These are phyloP conservation scores for Kazachstania viticola DNA, from an alignment of 805 yeast species.

Conservation along the genomic window DNA sequence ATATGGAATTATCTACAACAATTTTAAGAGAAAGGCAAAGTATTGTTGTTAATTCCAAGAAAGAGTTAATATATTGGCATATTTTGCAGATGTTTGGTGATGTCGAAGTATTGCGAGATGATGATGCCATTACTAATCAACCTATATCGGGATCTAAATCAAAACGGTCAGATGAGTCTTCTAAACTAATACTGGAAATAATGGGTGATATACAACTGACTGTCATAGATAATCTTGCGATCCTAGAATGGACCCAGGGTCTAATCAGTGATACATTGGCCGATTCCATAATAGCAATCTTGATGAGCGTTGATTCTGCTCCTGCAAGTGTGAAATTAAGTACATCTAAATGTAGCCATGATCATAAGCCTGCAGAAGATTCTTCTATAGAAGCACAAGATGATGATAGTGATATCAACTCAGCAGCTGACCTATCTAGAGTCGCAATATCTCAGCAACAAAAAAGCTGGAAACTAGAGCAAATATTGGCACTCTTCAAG, in stretches of 20 bases:
- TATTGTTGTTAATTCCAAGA: slow-evolving; percentile 66
- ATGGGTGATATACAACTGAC: slow-evolving; percentile 53
- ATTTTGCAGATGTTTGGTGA: slow-evolving; percentile 91
- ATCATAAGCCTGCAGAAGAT: slow-evolving; percentile 19
- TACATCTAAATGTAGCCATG: slow-evolving; percentile 44
- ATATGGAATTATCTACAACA: slow-evolving; percentile 73
- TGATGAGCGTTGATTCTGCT: slow-evolving; percentile 84
- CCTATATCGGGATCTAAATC: slow-evolving; percentile 28
- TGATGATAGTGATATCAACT: too few relatives aligned
- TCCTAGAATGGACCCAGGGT: slow-evolving; percentile 86
- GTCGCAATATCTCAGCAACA: slow-evolving; percentile 4
- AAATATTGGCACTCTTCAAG: slow-evolving; percentile 50
- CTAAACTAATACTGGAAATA: slow-evolving; percentile 38
- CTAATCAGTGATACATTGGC: slow-evolving; percentile 87
- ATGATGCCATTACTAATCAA: slow-evolving; percentile 26
- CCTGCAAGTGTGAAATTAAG: slow-evolving; percentile 90
- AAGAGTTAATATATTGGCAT: slow-evolving; percentile 78
- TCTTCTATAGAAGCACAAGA: slow-evolving; percentile 7
- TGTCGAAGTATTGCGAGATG: slow-evolving; percentile 52
- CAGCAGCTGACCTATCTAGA: too few relatives aligned
- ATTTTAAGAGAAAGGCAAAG: slow-evolving; percentile 73
- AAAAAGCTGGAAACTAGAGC: slow-evolving; percentile 31
- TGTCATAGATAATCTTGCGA: slow-evolving; percentile 37
- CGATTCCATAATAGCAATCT: slow-evolving; percentile 81
- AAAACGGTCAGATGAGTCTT: slow-evolving; percentile 3